These are phyloP conservation scores for Rhododendron mucronatum DNA, from an alignment of 148 eudicot genomes.

Conservation along the genomic window DNA sequence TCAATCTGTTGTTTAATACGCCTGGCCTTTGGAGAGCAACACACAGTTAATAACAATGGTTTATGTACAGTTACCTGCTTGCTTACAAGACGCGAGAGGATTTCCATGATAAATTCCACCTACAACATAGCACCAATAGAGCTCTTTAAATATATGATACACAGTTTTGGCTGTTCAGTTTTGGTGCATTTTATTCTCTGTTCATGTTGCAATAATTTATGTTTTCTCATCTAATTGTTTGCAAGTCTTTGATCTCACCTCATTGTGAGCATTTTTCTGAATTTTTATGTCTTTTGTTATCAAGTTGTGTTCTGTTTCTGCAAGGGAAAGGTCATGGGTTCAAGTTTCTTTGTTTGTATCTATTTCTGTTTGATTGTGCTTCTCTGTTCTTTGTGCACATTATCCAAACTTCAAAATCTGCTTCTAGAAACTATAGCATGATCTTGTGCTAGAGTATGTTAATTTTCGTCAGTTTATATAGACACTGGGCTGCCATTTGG, in stretches of 20 bases:
- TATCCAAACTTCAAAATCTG: neutral
- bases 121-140: slow-evolving; percentile 27
- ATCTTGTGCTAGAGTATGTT: neutral
- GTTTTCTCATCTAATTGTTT: too few relatives aligned
- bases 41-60: neutral
- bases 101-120: slow-evolving; percentile 95
- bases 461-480: neutral
- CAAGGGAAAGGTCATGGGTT: neutral
- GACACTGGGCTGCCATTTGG: neutral
- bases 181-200: too few relatives aligned
- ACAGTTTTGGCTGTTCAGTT: too few relatives aligned
- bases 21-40: neutral
- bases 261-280: too few relatives aligned
- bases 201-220: too few relatives aligned
- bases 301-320: neutral
- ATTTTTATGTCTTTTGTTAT: too few relatives aligned
- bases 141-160: neutral
- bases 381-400: neutral
- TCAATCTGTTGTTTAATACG: slow-evolving; percentile 10
- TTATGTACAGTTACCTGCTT: slow-evolving; percentile 67
- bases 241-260: too few relatives aligned
- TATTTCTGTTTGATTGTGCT: neutral
- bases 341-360: neutral
- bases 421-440: neutral
- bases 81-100: slow-evolving; percentile 91